Conservation (phyloP, 345 rosid genomes). For the Barbarea vulgaris region DNA sequence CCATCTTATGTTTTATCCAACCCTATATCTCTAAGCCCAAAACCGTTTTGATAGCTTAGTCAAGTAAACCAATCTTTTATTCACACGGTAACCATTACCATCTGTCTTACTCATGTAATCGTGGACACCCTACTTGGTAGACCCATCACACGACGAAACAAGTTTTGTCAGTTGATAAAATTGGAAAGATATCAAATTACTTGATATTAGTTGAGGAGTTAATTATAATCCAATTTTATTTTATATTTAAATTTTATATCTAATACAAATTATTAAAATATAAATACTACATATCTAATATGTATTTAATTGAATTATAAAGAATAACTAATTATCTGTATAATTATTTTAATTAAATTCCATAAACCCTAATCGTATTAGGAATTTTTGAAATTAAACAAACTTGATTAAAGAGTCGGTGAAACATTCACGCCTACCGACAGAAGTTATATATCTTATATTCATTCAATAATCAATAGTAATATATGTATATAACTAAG, state of each 20-base stretch:
- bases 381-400: too few species aligned
- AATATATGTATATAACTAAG: too few species aligned
- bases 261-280: neutral
- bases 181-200: neutral
- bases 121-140: neutral
- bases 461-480: too few species aligned
- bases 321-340: too few species aligned
- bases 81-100: neutral
- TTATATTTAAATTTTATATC: neutral
- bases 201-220: neutral
- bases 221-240: neutral
- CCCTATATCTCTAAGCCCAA: neutral
- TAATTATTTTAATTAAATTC: too few species aligned
- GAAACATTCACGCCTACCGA: too few species aligned
- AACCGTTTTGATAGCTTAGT: constrained; percentile 4
- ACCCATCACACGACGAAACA: neutral
- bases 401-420: too few species aligned
- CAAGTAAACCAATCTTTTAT: neutral
- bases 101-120: neutral
- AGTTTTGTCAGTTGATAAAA: neutral
- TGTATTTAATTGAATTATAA: too few species aligned
- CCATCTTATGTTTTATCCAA: neutral
- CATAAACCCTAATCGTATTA: too few species aligned
- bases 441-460: too few species aligned
- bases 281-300: too few species aligned